A percentile compares a stretch with the other conserved stretches of the same genome.
phyloP scores from a whole-genome alignment of 2,329 filamentous ascomycete species.

The Grosmannia serpens region DNA sequence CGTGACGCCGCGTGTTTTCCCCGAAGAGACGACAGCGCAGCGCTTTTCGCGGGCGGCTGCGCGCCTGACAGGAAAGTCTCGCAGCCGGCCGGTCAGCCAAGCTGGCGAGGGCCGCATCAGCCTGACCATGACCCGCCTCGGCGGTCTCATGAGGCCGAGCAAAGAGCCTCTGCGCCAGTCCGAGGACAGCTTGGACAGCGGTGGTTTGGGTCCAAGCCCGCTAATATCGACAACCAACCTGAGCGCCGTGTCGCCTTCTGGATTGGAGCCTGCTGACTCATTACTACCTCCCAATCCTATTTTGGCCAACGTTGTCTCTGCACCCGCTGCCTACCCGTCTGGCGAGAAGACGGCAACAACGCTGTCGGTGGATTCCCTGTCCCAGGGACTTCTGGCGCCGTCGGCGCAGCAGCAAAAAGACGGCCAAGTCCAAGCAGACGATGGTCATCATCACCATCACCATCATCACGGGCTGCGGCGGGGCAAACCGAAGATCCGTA shows the following conservation, averaged over 20 bases:
- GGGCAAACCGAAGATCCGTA: constrained; percentile 9
- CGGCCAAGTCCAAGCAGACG: neutral
- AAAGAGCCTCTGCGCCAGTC: constrained; percentile 33
- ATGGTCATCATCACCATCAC: constrained; percentile 6
- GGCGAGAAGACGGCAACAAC: neutral
- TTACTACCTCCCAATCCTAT: neutral
- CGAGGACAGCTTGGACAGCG: constrained; percentile 8
- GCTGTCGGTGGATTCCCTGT: neutral
- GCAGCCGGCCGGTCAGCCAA: constrained; percentile 47
- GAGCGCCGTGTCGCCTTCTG: neutral
- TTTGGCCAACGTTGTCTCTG: neutral
- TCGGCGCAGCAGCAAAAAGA: neutral
- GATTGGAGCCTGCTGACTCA: neutral
- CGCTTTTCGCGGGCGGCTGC: constrained; percentile 47
- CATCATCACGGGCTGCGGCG: constrained; percentile 12
- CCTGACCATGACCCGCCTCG: constrained; percentile 44
- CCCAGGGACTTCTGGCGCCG: neutral
- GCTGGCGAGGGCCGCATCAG: constrained; percentile 47
- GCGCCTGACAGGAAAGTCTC: constrained; percentile 32
- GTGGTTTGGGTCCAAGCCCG: neutral
- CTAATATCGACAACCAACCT: neutral
- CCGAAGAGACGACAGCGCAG: constrained; percentile 43
- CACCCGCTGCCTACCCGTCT: neutral
- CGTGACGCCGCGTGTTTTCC: constrained; percentile 29
- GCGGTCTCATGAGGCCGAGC: constrained; percentile 38